phyloP scores from a whole-genome alignment of 345 rosid genomes.

The Sonneratia alba region DNA sequence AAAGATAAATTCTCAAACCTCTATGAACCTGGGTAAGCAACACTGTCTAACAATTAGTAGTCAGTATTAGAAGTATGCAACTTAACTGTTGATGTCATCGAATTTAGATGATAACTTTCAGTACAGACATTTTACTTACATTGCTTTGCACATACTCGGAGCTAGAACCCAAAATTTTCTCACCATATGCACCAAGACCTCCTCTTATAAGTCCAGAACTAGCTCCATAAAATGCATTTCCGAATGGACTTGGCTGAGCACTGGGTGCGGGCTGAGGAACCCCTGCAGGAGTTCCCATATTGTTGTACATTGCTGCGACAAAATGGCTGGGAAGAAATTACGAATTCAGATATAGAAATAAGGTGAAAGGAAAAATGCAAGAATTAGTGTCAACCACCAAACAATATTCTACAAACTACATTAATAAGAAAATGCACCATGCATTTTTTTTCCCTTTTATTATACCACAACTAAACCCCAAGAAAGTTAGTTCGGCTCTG shows the following conservation, averaged over 20 bases:
- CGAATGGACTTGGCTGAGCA: conserved; percentile 80
- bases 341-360: neutral
- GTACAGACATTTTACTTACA: conserved; percentile 39
- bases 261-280: conserved; percentile 46
- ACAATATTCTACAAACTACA: neutral
- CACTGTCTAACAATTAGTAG: neutral
- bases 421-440: neutral
- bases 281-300: conserved; percentile 59
- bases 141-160: conserved; percentile 98
- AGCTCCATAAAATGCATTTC: conserved; percentile 84
- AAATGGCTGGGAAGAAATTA: neutral
- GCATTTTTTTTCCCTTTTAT: neutral
- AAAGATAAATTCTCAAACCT: too few species aligned
- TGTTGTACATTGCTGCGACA: conserved; percentile 45
- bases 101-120: neutral
- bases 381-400: neutral
- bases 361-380: neutral
- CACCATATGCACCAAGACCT: conserved; percentile 94
- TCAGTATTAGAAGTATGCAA: neutral
- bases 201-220: conserved; percentile 84
- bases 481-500: too few species aligned
- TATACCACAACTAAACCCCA: too few species aligned
- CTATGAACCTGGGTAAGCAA: neutral
- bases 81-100: neutral
- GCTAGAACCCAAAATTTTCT: conserved; percentile 79